phyloP scores from a whole-genome alignment of 2,329 filamentous ascomycete species.

The Botrytis hyacinthi region DNA sequence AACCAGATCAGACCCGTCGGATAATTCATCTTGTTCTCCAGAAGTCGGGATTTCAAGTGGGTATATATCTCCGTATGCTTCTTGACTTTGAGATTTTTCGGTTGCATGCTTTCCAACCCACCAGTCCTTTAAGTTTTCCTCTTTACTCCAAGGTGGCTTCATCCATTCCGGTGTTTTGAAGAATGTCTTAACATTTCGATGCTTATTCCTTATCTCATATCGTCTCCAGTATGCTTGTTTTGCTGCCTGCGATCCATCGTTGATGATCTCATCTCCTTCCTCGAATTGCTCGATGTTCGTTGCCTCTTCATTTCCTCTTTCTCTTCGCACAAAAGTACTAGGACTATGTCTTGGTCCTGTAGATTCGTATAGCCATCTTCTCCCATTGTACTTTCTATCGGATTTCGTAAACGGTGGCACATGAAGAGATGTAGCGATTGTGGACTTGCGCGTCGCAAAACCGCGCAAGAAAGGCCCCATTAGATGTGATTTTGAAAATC shows the following conservation, averaged over 20 bases:
- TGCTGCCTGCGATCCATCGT: not conserved
- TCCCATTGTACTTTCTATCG: not conserved
- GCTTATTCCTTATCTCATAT: not conserved
- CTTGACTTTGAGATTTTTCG: conserved; percentile 14
- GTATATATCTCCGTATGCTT: conserved; percentile 15
- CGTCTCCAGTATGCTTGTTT: conserved; percentile 4
- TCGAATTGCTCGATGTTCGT: not conserved
- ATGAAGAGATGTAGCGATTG: not conserved
- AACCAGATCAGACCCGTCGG: conserved; percentile 5
- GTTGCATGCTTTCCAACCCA: conserved; percentile 7
- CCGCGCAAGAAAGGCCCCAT: conserved; percentile 7
- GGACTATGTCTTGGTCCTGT: not conserved
- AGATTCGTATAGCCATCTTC: not conserved
- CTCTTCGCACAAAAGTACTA: not conserved
- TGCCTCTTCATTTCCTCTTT: not conserved
- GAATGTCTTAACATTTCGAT: not conserved
- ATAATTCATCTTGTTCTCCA: not conserved
- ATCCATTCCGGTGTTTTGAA: conserved; percentile 13
- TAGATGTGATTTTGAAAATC: not conserved
- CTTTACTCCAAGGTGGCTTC: conserved; percentile 6
- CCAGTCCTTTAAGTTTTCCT: not conserved
- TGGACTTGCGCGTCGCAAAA: conserved; percentile 9
- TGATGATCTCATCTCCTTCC: not conserved
- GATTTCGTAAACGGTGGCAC: not conserved
- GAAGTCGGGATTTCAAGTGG: conserved; percentile 1